Base-by-base conservation (phyloP, 1,139 yeast species). In the Meyerozyma athensensis region DNA sequence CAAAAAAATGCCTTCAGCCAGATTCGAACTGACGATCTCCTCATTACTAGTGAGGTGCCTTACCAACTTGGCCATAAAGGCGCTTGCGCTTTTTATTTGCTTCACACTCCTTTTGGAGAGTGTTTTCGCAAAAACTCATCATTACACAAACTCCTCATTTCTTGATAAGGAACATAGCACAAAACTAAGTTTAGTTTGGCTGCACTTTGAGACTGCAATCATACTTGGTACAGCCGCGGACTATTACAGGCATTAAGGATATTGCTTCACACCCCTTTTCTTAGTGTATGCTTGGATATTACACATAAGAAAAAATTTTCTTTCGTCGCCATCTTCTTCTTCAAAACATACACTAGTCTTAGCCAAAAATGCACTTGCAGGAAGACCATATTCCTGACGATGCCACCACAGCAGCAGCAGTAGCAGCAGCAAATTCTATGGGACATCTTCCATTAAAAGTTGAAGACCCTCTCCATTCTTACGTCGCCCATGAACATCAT, bases 1-100 rank as follows among this genome's bases (percentile, higher is more conserved):
- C 10, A 64, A 65, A 61, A 45, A 51, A 52, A 48, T 79, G 85
- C 84, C 81, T 76, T 75, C 80, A 77, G 77, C 79, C 84, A 79
- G 85, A 79, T 68, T 80, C 81, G 86, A 80, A 80, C 86, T 80
- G 85, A 77, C 80, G 87, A 81, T 81, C 87, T 81, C 84, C 79
- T 79, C 86, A 81, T 81, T 81, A 81, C 86, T 81, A 81, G 87
- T 81, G 86, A 79, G 79, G 84, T 83, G 87, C 87, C 86, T 81
- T 81, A 81, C 86, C 87, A 80, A 79, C 86, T 81, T 80, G 86
- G 86, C 69, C 69, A 40, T 28, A 28, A 28, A 28, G 32, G 32
- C 32, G 32, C 19, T 28, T 28, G 20, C 18, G 3, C 14, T 12
- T 9, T 9, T 9, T 18, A 9, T 16, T 19, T 5, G 8, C 24